phyloP scores from a whole-genome alignment of 2,329 filamentous ascomycete species.

The Colletotrichum sp. region DNA sequence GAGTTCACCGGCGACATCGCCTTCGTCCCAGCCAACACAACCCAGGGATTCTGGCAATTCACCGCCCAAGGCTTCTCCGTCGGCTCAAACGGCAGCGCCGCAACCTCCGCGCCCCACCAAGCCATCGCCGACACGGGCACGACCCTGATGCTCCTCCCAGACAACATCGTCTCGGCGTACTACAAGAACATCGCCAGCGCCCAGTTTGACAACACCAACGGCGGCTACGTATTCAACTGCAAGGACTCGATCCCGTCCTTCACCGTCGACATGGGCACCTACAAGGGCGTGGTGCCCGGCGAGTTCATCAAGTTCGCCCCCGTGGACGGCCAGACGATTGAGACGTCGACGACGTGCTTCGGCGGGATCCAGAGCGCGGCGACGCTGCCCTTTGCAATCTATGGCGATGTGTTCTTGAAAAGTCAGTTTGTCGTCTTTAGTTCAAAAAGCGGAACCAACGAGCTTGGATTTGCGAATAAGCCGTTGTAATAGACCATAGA shows the following conservation, averaged over 20 bases:
- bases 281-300: constrained; percentile 38
- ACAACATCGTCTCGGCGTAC: constrained; percentile 59
- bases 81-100: constrained; percentile 35
- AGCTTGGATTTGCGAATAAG: constrained; percentile 46
- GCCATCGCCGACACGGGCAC: constrained; percentile 76
- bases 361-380: constrained; percentile 42
- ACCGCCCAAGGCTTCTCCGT: constrained; percentile 59
- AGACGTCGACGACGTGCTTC: constrained; percentile 32
- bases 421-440: constrained; percentile 48
- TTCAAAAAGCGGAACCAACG: constrained; percentile 28
- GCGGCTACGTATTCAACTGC: constrained; percentile 67
- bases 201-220: constrained; percentile 44
- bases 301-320: constrained; percentile 42
- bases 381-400: constrained; percentile 40
- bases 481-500: background rate
- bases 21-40: constrained; percentile 60
- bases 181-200: constrained; percentile 62
- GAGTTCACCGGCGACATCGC: constrained; percentile 63
- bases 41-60: constrained; percentile 69
- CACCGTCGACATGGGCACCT: constrained; percentile 35
- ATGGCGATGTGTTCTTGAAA: constrained; percentile 48
- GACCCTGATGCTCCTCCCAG: constrained; percentile 65
- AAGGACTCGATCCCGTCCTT: constrained; percentile 50
- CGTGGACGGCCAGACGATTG: constrained; percentile 21
- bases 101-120: constrained; percentile 24